Percentiles rank a stretch among this genome's conserved stretches.
phyloP scores from a whole-genome alignment of 1,284 basidiomycete genomes.

The Leccinum pachyderme region DNA sequence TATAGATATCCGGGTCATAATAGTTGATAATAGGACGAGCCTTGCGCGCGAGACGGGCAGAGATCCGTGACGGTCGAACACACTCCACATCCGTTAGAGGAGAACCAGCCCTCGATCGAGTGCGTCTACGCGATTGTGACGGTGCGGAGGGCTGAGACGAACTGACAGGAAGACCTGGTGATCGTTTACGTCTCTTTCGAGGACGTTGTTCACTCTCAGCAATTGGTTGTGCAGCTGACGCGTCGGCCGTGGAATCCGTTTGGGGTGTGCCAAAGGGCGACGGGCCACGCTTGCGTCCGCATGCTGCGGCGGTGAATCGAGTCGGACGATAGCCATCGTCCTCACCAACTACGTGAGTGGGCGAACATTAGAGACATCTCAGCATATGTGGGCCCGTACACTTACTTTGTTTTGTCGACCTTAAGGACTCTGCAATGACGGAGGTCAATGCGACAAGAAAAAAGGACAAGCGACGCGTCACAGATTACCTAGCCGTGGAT shows the following conservation, averaged over 20 bases:
- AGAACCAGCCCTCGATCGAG: constrained; percentile 22
- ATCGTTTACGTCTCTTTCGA: constrained; percentile 24
- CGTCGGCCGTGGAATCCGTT: not conserved
- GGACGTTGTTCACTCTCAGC: constrained; percentile 9
- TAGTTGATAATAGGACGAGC: constrained; percentile 14
- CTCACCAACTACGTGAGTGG: constrained; percentile 18
- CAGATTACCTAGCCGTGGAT: constrained; percentile 15
- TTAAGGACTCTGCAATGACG: constrained; percentile 13
- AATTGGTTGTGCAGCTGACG: not conserved
- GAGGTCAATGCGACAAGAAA: constrained; percentile 13
- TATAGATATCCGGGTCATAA: constrained; percentile 28
- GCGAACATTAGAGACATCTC: constrained; percentile 6
- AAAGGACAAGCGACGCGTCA: not conserved
- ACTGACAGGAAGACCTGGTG: constrained; percentile 19
- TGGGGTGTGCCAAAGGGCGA: constrained; percentile 5
- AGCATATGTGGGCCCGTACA: not conserved
- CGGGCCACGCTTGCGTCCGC: constrained; percentile 20
- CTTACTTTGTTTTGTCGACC: constrained; percentile 20
- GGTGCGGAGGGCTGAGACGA: constrained; percentile 10
- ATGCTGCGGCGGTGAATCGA: constrained; percentile 7
- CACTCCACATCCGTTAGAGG: constrained; percentile 9
- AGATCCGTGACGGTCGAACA: constrained; percentile 13
- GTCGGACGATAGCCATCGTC: constrained; percentile 2
- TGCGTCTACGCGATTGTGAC: constrained; percentile 9
- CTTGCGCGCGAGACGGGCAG: constrained; percentile 23